Conservation (phyloP, 108 stramenopile species). For the Nitzschia palea region DNA sequence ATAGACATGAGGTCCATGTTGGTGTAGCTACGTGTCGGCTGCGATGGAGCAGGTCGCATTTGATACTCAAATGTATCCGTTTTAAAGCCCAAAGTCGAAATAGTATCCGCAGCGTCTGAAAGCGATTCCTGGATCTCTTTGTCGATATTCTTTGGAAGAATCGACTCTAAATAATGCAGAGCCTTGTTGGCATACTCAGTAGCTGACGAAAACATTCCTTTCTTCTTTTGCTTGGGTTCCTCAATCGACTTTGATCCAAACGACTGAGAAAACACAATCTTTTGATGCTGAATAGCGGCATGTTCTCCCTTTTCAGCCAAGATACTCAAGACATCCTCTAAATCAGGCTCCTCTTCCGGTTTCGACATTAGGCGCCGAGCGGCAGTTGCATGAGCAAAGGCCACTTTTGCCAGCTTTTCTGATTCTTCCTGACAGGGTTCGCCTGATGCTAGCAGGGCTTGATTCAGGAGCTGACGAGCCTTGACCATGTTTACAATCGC, state of each 20-base stretch:
- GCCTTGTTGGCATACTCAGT: constrained; percentile 24
- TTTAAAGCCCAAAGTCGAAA: constrained; percentile 32
- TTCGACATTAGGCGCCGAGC: constrained; percentile 16
- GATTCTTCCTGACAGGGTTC: constrained; percentile 7
- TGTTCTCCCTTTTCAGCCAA: constrained; percentile 30
- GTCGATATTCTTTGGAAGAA: constrained; percentile 22
- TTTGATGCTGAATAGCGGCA: constrained; percentile 13
- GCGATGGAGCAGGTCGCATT: constrained; percentile 1
- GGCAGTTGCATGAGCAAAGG: constrained; percentile 21
- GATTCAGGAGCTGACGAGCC: constrained; percentile 21
- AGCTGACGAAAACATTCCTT: neutral
- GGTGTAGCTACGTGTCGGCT: constrained; percentile 2
- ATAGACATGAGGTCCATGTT: constrained; percentile 35
- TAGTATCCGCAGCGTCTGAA: neutral
- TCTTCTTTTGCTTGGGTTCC: neutral
- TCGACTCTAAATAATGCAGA: constrained; percentile 27
- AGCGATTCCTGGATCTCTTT: constrained; percentile 4
- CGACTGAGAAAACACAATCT: constrained; percentile 11
- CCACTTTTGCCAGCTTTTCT: constrained; percentile 17
- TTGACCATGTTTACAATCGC: constrained; percentile 13
- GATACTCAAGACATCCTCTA: constrained; percentile 23
- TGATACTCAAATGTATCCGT: constrained; percentile 30
- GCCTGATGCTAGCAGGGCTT: constrained; percentile 13
- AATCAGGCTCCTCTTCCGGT: constrained; percentile 13
- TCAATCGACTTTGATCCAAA: constrained; percentile 2